Percentiles rank a stretch among this genome's conserved stretches.
These are phyloP conservation scores for Mycena olivaceomarginata DNA, from an alignment of 768 basidiomycete species.

Conservation along the genomic window DNA sequence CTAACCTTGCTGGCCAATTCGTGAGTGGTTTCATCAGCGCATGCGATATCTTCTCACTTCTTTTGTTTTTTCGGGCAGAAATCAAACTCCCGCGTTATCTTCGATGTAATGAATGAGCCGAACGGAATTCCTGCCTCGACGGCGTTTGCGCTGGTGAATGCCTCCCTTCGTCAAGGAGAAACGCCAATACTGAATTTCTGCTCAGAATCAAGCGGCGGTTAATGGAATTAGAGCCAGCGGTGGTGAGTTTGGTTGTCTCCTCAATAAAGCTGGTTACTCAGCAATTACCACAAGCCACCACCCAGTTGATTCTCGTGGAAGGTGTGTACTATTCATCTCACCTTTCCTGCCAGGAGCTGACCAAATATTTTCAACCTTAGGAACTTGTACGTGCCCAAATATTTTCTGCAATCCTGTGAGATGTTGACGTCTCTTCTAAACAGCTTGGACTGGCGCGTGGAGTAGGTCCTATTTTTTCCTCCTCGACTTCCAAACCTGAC, in stretches of 20 bases:
- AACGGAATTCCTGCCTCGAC: constrained; percentile 72
- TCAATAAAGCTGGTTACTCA: not conserved
- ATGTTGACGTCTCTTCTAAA: constrained; percentile 9
- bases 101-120: constrained; percentile 65
- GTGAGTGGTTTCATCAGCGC: constrained; percentile 55
- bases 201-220: constrained; percentile 77
- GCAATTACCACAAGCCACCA: constrained; percentile 63
- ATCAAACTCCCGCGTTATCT: constrained; percentile 73
- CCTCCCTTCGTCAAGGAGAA: not conserved
- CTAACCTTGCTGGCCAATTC: constrained; percentile 72
- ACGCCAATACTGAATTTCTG: constrained; percentile 1
- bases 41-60: not conserved
- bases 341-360: not conserved
- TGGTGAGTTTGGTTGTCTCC: constrained; percentile 7
- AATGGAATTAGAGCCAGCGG: constrained; percentile 79
- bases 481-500: constrained; percentile 7
- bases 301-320: constrained; percentile 70
- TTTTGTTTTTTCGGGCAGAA: constrained; percentile 50
- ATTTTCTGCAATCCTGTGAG: not conserved
- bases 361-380: constrained; percentile 20
- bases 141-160: constrained; percentile 69
- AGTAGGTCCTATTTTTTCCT: constrained; percentile 53
- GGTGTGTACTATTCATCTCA: constrained; percentile 44
- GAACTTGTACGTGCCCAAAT: constrained; percentile 40
- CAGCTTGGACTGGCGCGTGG: constrained; percentile 78